Base-by-base conservation (phyloP, 2,329 filamentous ascomycete species). In the Exserohilum turcica region DNA sequence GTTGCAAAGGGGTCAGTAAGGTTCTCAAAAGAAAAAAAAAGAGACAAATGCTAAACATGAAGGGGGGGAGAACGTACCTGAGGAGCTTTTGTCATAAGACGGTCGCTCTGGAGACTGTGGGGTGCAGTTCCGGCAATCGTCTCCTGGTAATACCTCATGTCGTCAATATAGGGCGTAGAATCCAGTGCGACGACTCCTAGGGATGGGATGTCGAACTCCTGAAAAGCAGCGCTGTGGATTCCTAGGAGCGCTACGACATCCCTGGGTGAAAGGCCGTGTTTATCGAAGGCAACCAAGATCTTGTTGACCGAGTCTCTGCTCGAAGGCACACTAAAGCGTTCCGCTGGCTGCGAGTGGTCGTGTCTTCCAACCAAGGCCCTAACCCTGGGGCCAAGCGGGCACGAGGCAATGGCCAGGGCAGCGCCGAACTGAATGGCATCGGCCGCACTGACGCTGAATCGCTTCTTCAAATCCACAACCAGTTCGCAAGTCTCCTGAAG, bases 401-500 rank as follows among this genome's bases (percentile, higher is more conserved):
- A 71, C 2, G 48, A 45, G 0, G 61, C 54, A 15, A 70, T 68
- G 3, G 61, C 67, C 10, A 42, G 43, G 15, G 66, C 61, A 19
- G 54, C 64, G 2, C 63, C 67, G 28, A 71, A 68, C 24, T 68
- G 58, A 7, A 70, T 67, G 56, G 66, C 67, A 44, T 70, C 67
- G 38, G 67, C 66, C 1, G 57, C 59, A 21, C 63, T 59, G 45
- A 69, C 67, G 24, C 61, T 67, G 55, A 77, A 79, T 43, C 76
- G 71, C 15, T 61, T 61, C 32, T 74, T 74, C 71, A 77, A 74
- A 6, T 57, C 51, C 32, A 66, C 61, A 1, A 78, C 68, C 44
- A 74, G 71, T 3, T 58, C 55, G n/a, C 74, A 76, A 29, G 80
- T 78, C 2, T 66, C 66, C 40, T 69, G 56, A 2, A 84, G 70